These are phyloP conservation scores for Cytospora piceicola DNA, from an alignment of 2,329 filamentous ascomycete genomes.

Conservation along the genomic window DNA sequence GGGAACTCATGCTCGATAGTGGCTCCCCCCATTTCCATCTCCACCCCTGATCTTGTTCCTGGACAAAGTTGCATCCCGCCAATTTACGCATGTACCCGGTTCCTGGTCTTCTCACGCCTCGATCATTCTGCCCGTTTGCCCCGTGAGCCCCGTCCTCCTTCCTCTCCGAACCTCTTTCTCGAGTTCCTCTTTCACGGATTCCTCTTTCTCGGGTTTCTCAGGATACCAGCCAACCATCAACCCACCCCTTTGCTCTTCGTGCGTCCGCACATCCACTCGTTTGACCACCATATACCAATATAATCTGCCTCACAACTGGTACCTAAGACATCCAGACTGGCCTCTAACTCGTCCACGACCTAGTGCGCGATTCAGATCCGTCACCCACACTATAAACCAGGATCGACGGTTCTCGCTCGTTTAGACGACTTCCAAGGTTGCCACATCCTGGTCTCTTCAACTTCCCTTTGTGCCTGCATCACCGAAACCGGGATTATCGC, in stretches of 20 bases:
- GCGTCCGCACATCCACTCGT: conserved; percentile 21
- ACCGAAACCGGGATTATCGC: neutral
- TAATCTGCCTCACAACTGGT: neutral
- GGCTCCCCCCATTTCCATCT: neutral
- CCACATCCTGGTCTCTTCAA: conserved; percentile 7
- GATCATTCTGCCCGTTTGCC: neutral
- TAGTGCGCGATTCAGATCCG: neutral
- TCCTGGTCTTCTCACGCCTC: neutral
- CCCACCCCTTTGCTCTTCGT: neutral
- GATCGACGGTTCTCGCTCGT: conserved; percentile 15
- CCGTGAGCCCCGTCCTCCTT: neutral
- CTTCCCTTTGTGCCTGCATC: conserved; percentile 13
- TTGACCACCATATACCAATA: conserved; percentile 13
- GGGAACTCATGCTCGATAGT: neutral
- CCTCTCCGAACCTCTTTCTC: conserved; percentile 3
- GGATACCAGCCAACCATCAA: neutral
- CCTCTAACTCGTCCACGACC: neutral
- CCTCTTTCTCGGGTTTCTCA: conserved; percentile 1
- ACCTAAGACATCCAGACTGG: neutral
- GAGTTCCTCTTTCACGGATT: no score
- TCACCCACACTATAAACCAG: conserved; percentile 4
- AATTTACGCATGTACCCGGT: conserved; percentile 4
- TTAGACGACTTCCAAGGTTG: conserved; percentile 9
- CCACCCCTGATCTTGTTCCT: conserved; percentile 3
- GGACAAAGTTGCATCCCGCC: conserved; percentile 3